Evolutionary conservation across 306 rosid genomes (phyloP).

Genomic region (Lathyrus tuberosus): DNA sequence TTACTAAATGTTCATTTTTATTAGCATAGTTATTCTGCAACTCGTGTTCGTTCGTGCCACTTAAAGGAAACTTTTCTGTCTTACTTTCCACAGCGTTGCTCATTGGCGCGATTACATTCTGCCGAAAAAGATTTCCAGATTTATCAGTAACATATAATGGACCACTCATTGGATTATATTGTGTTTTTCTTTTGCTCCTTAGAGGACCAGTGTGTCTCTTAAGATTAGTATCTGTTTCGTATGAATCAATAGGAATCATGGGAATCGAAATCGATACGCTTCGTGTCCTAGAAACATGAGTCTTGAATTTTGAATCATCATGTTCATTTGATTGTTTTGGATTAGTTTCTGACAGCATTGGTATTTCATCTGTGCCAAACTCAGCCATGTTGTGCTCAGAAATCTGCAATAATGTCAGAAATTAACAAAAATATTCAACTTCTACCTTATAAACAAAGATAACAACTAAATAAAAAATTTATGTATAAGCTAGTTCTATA

Average conservation of each 20-base stretch:
- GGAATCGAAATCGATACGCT: conserved; percentile 72
- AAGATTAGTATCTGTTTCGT: conserved; percentile 50
- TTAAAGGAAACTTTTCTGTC: conserved; percentile 51
- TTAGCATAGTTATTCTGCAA: conserved; percentile 46
- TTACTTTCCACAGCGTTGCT: conserved; percentile 42
- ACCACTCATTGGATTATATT: conserved; percentile 66
- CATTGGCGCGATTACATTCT: conserved; percentile 40
- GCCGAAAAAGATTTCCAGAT: conserved; percentile 44
- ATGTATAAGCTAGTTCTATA: not conserved
- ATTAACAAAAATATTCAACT: conserved; percentile 23
- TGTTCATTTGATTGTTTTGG: conserved; percentile 43
- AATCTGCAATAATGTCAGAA: conserved; percentile 36
- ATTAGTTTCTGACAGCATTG: conserved; percentile 54
- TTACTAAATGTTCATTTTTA: conserved; percentile 74
- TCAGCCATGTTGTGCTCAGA: conserved; percentile 55
- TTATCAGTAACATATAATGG: conserved; percentile 49
- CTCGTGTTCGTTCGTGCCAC: conserved; percentile 38
- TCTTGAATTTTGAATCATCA: conserved; percentile 44
- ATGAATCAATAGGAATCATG: conserved; percentile 46
- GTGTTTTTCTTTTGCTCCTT: conserved; percentile 51
- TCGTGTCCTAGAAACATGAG: conserved; percentile 46
- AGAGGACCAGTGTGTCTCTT: conserved; percentile 80
- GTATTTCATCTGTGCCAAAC: conserved; percentile 59
- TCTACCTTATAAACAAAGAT: not conserved
- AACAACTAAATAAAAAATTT: no score